These are phyloP conservation scores for Blastocystis sp. DNA, from an alignment of 352 stramenopile species.

Conservation along the genomic window DNA sequence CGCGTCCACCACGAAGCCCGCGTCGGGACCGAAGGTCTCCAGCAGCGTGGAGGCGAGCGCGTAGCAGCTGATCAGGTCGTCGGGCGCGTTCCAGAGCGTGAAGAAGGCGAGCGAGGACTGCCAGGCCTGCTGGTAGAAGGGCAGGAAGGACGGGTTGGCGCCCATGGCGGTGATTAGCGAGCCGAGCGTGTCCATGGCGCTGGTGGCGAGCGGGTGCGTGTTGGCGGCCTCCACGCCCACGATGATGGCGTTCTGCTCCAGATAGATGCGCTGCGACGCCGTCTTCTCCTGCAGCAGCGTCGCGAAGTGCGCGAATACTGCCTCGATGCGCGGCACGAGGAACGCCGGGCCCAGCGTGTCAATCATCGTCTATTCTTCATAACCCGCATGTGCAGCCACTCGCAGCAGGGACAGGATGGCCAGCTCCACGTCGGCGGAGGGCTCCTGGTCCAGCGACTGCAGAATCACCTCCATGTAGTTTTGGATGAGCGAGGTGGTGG, in stretches of 20 bases:
- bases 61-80: slow-evolving; percentile 37
- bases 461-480: slow-evolving; percentile 44
- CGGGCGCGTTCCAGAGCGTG: neutral
- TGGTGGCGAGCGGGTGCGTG: slow-evolving; percentile 26
- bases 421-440: slow-evolving; percentile 18
- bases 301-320: neutral
- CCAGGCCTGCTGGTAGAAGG: neutral
- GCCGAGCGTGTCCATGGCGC: neutral
- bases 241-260: neutral
- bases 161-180: slow-evolving; percentile 10
- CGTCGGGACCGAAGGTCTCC: neutral
- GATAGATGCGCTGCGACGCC: slow-evolving; percentile 11
- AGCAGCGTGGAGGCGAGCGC: slow-evolving; percentile 21
- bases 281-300: neutral
- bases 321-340: slow-evolving; percentile 1
- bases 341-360: slow-evolving; percentile 17
- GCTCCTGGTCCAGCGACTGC: neutral
- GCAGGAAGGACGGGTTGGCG: slow-evolving; percentile 28
- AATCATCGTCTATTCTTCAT: slow-evolving; percentile 32
- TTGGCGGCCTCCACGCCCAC: slow-evolving; percentile 42
- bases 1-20: slow-evolving; percentile 28
- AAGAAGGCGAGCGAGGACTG: neutral
- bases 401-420: slow-evolving; percentile 25
- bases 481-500: slow-evolving; percentile 10
- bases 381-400: neutral